Evolutionary conservation across 1,284 basidiomycete genomes (phyloP).

Genomic region (Ustilago vetiveriae): DNA sequence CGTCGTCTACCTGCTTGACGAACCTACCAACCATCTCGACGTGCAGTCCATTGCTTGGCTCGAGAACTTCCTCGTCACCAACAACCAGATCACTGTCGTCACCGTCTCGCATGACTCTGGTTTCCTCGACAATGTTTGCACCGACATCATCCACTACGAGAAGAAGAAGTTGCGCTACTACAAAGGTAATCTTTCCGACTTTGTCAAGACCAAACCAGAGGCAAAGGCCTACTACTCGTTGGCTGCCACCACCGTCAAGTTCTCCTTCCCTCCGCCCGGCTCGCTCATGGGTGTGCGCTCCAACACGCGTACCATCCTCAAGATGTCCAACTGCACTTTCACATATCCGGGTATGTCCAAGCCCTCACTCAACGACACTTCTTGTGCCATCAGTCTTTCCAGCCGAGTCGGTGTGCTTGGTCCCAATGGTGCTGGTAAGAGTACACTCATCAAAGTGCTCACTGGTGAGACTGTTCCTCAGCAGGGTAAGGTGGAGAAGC

Average conservation of each 20-base stretch:
- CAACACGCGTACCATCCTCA: constrained; percentile 94
- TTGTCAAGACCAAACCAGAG: constrained; percentile 90
- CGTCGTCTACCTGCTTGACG: constrained; percentile 87
- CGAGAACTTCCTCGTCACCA: constrained; percentile 77
- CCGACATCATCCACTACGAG: constrained; percentile 98
- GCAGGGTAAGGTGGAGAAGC: constrained; percentile 92
- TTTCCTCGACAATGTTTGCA: constrained; percentile 95
- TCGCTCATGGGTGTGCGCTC: constrained; percentile 97
- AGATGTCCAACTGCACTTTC: constrained; percentile 90
- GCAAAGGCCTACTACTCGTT: constrained; percentile 98
- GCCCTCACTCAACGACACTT: constrained; percentile 87
- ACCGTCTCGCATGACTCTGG: constrained; percentile 98
- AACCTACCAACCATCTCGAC: constrained; percentile 83
- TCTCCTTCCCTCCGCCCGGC: constrained; percentile 94
- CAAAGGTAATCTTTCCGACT: constrained; percentile 89
- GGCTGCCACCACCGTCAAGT: constrained; percentile 92
- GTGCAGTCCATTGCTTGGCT: constrained; percentile 91
- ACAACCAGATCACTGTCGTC: constrained; percentile 76
- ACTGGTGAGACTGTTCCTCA: constrained; percentile 95
- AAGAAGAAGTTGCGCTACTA: constrained; percentile 96
- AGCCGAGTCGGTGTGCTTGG: constrained; percentile 69
- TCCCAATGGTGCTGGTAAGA: constrained; percentile 69
- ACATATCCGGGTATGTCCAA: constrained; percentile 87
- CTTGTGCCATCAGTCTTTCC: constrained; percentile 88
- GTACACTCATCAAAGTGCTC: constrained; percentile 94